These are phyloP conservation scores for Calonectria montana DNA, from an alignment of 2,329 filamentous ascomycete species.

Conservation along the genomic window DNA sequence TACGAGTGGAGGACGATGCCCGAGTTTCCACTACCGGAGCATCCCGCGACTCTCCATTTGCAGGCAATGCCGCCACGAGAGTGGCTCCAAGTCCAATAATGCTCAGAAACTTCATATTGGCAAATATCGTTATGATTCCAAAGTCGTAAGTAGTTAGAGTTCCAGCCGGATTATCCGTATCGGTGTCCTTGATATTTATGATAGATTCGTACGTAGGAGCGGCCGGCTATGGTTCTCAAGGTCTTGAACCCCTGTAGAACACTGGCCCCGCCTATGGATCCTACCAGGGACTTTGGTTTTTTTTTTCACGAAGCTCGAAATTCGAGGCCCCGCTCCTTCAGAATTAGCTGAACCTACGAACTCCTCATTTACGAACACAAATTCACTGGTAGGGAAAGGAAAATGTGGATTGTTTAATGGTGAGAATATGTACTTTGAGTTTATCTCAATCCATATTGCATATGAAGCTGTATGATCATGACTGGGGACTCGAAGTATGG, in stretches of 20 bases:
- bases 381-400: no score
- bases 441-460: not conserved
- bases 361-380: not conserved
- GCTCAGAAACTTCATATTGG: not conserved
- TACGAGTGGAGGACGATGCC: conserved; percentile 24
- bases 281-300: no score
- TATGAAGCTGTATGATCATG: not conserved
- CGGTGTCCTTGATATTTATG: not conserved
- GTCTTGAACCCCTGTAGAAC: not conserved
- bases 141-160: not conserved
- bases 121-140: not conserved
- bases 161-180: no score
- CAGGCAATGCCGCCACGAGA: not conserved
- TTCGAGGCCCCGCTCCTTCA: no score
- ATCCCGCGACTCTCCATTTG: not conserved
- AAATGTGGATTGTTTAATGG: no score
- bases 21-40: not conserved
- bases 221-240: not conserved
- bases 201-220: not conserved
- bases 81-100: not conserved
- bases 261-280: not conserved
- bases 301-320: not conserved
- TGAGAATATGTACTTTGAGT: not conserved
- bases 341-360: not conserved
- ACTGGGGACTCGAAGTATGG: not conserved